Evolutionary conservation across 257 asterid species (phyloP).

Genomic region (Ilex aquifolium): DNA sequence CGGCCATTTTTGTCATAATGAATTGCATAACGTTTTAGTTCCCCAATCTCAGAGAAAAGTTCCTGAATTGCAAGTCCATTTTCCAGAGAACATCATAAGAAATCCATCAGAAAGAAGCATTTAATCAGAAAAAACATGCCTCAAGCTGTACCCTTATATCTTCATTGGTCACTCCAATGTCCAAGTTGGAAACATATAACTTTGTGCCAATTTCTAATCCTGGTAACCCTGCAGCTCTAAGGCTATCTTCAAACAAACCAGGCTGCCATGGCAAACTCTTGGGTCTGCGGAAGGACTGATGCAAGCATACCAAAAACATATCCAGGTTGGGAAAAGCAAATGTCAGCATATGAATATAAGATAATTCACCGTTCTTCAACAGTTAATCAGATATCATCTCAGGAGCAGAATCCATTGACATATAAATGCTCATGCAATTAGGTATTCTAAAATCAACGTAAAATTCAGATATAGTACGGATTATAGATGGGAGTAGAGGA

Average conservation of each 20-base stretch:
- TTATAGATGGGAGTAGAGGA: constrained; percentile 37
- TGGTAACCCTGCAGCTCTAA: constrained; percentile 79
- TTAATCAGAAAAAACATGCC: constrained; percentile 22
- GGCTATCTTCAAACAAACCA: constrained; percentile 80
- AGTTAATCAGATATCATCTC: constrained; percentile 52
- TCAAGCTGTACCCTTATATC: constrained; percentile 85
- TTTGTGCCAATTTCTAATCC: constrained; percentile 65
- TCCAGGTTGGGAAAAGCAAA: constrained; percentile 49
- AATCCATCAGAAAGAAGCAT: constrained; percentile 24
- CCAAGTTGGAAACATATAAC: constrained; percentile 68
- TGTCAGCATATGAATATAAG: constrained; percentile 53
- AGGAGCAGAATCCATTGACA: constrained; percentile 31
- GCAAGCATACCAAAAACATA: constrained; percentile 59
- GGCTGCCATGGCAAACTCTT: constrained; percentile 81
- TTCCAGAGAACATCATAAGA: constrained; percentile 37
- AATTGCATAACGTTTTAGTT: constrained; percentile 66
- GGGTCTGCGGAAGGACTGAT: constrained; percentile 84
- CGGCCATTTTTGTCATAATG: constrained; percentile 88
- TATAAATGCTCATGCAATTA: constrained; percentile 45
- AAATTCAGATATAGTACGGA: constrained; percentile 27
- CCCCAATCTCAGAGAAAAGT: constrained; percentile 83
- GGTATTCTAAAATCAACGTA: constrained; percentile 44
- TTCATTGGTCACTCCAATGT: constrained; percentile 66
- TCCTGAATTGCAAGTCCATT: constrained; percentile 57
- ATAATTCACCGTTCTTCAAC: constrained; percentile 50